Base-by-base conservation (phyloP, 805 yeast genomes). In the Metschnikowia kunwiensis region DNA sequence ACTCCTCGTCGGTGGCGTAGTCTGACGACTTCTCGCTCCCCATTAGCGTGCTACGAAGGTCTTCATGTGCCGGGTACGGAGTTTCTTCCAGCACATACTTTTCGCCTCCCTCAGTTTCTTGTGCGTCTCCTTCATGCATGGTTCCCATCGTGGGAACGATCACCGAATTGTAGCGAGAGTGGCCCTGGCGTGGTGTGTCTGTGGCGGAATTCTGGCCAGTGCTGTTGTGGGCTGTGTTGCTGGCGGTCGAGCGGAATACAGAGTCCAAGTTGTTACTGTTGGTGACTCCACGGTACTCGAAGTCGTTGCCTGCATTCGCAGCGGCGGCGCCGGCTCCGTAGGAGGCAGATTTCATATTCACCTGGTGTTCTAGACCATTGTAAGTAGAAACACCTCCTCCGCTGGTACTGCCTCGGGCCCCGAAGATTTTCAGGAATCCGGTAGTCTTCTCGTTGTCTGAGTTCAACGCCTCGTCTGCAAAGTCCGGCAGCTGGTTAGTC, bases 401-500 rank as follows among this genome's bases (percentile, higher is more conserved):
- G 2, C 38, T 33, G 12, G 49, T 21, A 1, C 48, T 36, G 13
- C 44, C 47, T 32, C 50, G 55, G 18, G 61, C 46, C 4, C 67
- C 63, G 32, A 61, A 61, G 7, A 63, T 26, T 39, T 56, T 57
- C 32, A 48, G 49, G 51, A 63, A 58, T 2, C 65, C 65, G 23
- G 43, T 30, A 7, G 32, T 15, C 35, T 47, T 41, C 24, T 46
- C 54, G 15, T 42, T 46, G 20, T 51, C 55, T 11, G 40, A 53
- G 26, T 44, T 48, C 24, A 44, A 36, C n/a, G 46, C 41, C 27
- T 55, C 58, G 34, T 64, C 65, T 28, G 65, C 65, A 46, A 68
- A 68, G 43, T 68, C 72, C 3, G 74, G 74, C 24, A 65, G 61
- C 43, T 65, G 72, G 51, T 68, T 68, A 27, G 64, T 61, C 23